Evolutionary conservation across 495 filamentous ascomycete species (phyloP).

Genomic region (Aspergillus kassunensis): DNA sequence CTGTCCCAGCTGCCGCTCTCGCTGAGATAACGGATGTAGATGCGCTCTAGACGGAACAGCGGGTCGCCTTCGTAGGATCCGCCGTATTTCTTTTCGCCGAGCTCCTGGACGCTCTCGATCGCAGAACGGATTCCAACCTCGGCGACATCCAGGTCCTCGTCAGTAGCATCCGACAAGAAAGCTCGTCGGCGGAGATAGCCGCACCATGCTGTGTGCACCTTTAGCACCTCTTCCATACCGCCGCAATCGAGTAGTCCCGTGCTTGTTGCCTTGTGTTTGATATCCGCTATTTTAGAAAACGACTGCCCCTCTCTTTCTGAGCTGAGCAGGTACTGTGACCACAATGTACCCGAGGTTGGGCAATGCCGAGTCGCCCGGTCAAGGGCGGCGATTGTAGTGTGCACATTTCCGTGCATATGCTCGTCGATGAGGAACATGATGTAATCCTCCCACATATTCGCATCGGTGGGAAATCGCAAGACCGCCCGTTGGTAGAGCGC

Average conservation of each 20-base stretch:
- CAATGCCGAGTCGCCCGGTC: conserved; percentile 81
- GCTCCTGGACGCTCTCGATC: conserved; percentile 73
- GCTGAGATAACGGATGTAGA: conserved; percentile 84
- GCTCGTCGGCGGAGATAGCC: conserved; percentile 82
- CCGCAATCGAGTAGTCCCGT: conserved; percentile 68
- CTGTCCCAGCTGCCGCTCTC: conserved; percentile 65
- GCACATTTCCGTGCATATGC: conserved; percentile 31
- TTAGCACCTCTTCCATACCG: conserved; percentile 79
- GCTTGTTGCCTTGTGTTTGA: conserved; percentile 89
- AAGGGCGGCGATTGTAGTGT: conserved; percentile 49
- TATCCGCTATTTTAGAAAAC: conserved; percentile 75
- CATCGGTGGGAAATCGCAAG: conserved; percentile 64
- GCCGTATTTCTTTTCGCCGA: conserved; percentile 72
- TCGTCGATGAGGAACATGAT: conserved; percentile 63
- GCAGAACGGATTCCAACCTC: conserved; percentile 85
- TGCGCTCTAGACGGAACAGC: conserved; percentile 79
- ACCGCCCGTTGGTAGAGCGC: conserved; percentile 74
- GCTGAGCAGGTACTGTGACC: conserved; percentile 82
- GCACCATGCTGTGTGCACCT: conserved; percentile 90
- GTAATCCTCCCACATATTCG: conserved; percentile 75
- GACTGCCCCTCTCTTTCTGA: conserved; percentile 70
- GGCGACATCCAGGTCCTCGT: conserved; percentile 86
- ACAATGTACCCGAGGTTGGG: conserved; percentile 86
- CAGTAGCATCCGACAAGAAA: conserved; percentile 69
- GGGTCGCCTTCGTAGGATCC: conserved; percentile 78